Base-by-base conservation (phyloP, 495 filamentous ascomycete genomes). In the Neurospora hispaniola region DNA sequence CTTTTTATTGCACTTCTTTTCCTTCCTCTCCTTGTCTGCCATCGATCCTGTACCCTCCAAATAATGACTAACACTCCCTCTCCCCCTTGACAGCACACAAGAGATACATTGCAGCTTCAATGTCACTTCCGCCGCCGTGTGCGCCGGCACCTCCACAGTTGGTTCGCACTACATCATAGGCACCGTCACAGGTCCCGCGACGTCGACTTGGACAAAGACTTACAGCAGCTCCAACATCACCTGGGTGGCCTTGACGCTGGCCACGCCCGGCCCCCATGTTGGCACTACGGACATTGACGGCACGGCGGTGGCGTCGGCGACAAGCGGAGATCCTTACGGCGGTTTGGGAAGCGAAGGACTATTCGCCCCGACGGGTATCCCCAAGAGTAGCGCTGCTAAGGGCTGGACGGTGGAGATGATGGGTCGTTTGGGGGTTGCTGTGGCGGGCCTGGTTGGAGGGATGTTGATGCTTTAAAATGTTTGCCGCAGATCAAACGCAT, bases 181-280 rank as follows among this genome's bases (percentile, higher is more conserved):
- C 38, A 74, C 71, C 7, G 23, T 81, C 42, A 76, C 75, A 9
- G 81, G 82, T 18, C 81, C 81, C 40, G 77, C 78, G 1, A 71
- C 80, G 48, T 76, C 78, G 1, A 71, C 71, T 8, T 82, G 81
- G 81, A 81, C 79, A 6, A 77, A 71, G 40, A 81, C 79, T 14
- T 76, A 82, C 23, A 71, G 77, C 9, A 80, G 75, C 9, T 11
- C 76, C n/a, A 71, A 79, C 5, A 79, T 82, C 16, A 71, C 71
- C 6, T 84, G 81, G 83, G 82, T 74, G 12, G 77, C 76, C 35
- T 71, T 84, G 42, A 84, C 82, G n/a, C 76, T 84, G 35, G 68
- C 75, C 4, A 76, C 75, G 10, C 80, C 80, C 14, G 76, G 70
- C 14, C 73, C 73, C 80, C 2, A 54, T 71, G 2, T 78, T 20